A percentile compares a stretch with the other conserved stretches of the same genome.
These are phyloP conservation scores for Ceratobasidium sp. DNA, from an alignment of 1,284 basidiomycete species.

Conservation along the genomic window DNA sequence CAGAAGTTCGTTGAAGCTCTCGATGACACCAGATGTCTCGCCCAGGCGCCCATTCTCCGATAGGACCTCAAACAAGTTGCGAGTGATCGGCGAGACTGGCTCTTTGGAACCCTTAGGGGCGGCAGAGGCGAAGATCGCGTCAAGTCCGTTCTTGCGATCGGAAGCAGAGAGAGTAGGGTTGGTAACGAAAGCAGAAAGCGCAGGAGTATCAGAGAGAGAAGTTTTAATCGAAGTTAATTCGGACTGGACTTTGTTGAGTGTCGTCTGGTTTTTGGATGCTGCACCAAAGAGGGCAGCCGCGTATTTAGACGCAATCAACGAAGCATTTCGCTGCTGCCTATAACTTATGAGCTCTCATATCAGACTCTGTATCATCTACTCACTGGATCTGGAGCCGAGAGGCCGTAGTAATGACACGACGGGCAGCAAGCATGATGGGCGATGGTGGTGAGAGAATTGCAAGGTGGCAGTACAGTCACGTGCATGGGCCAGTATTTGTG, in stretches of 20 bases:
- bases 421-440: slow-evolving; percentile 38
- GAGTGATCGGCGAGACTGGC: slow-evolving; percentile 83
- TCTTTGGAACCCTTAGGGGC: slow-evolving; percentile 74
- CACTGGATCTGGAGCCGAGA: slow-evolving; percentile 30
- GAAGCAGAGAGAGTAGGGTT: slow-evolving; percentile 91
- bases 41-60: slow-evolving; percentile 94
- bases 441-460: slow-evolving; percentile 42
- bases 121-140: slow-evolving; percentile 72
- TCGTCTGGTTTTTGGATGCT: slow-evolving; percentile 85
- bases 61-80: slow-evolving; percentile 92
- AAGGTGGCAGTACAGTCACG: slow-evolving; percentile 7
- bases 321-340: slow-evolving; percentile 60
- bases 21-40: slow-evolving; percentile 89
- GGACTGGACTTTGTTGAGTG: slow-evolving; percentile 83
- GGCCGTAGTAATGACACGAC: slow-evolving; percentile 24
- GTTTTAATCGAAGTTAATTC: slow-evolving; percentile 83
- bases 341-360: not conserved
- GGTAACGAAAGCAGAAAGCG: slow-evolving; percentile 78
- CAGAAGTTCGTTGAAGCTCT: slow-evolving; percentile 93
- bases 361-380: not conserved
- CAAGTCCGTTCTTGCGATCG: slow-evolving; percentile 81
- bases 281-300: slow-evolving; percentile 95
- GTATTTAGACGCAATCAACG: slow-evolving; percentile 88
- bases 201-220: slow-evolving; percentile 74
- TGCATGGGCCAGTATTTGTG: slow-evolving; percentile 3